phyloP scores from a whole-genome alignment of 2,329 filamentous ascomycete genomes.

The Sporothrix pseudoabietina region DNA sequence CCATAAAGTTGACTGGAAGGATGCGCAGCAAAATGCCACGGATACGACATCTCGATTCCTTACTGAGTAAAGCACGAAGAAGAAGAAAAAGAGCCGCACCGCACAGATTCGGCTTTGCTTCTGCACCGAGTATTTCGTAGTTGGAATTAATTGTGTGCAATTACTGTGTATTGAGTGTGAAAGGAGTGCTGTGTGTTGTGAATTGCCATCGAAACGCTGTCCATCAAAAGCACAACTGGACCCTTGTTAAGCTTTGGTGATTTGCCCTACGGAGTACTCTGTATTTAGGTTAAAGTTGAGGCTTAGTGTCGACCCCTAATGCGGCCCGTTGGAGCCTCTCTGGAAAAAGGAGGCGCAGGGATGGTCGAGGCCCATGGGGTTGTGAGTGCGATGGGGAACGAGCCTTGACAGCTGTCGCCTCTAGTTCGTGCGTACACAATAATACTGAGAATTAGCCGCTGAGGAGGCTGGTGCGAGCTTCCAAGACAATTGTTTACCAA shows the following conservation, averaged over 20 bases:
- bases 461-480: neutral
- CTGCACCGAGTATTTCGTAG: no score
- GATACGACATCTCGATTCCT: neutral
- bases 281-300: neutral
- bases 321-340: neutral
- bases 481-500: constrained; percentile 9
- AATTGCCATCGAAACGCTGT: no score
- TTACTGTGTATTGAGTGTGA: no score
- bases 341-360: constrained; percentile 14
- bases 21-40: neutral
- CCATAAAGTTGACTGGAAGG: neutral
- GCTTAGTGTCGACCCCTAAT: neutral
- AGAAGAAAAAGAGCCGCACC: neutral
- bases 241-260: neutral
- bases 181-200: no score
- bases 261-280: no score
- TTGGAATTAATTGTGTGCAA: no score
- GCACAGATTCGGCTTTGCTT: neutral
- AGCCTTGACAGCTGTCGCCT: neutral
- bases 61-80: neutral
- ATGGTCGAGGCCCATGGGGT: neutral
- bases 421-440: no score
- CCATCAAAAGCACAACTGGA: neutral
- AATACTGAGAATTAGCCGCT: neutral
- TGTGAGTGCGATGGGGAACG: neutral